Conservation (phyloP, 2,329 filamentous ascomycete genomes). For the Xylaria sp. region DNA sequence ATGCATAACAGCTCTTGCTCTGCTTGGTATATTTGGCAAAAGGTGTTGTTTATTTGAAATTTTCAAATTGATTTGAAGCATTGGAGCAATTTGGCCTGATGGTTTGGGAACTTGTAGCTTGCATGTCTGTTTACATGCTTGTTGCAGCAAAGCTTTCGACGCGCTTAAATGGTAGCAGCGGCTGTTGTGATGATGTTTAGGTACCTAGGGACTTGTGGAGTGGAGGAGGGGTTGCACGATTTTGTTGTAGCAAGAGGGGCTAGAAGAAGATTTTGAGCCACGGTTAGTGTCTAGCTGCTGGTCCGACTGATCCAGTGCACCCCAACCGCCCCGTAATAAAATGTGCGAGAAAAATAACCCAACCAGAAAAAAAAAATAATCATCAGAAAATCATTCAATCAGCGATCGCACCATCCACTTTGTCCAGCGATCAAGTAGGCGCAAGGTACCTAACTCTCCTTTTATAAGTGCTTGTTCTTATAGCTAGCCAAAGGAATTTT, state of each 20-base stretch:
- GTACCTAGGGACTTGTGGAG: conserved; percentile 14
- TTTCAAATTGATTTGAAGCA: neutral
- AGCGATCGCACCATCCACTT: conserved; percentile 30
- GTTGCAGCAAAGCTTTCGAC: neutral
- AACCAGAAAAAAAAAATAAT: neutral
- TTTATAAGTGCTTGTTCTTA: neutral
- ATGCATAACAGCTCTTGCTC: neutral
- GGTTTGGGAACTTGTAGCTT: neutral
- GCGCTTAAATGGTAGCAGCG: neutral
- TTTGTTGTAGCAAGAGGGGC: conserved; percentile 24
- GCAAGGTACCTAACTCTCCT: neutral
- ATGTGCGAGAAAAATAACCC: conserved; percentile 9
- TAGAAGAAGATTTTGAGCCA: conserved; percentile 31
- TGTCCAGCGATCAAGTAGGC: conserved; percentile 2
- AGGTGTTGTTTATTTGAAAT: neutral
- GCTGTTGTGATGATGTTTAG: conserved; percentile 1
- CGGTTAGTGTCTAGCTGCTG: conserved; percentile 4
- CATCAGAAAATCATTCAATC: conserved; percentile 22
- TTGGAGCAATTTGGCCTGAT: no score
- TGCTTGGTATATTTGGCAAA: neutral
- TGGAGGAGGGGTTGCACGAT: conserved; percentile 25
- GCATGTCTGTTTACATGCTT: neutral
- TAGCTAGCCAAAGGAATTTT: neutral
- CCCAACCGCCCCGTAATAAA: conserved; percentile 32
- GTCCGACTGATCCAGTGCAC: conserved; percentile 24